Evolutionary conservation across 495 filamentous ascomycete genomes (phyloP).

Genomic region (Aspergillus carlsbadensis): DNA sequence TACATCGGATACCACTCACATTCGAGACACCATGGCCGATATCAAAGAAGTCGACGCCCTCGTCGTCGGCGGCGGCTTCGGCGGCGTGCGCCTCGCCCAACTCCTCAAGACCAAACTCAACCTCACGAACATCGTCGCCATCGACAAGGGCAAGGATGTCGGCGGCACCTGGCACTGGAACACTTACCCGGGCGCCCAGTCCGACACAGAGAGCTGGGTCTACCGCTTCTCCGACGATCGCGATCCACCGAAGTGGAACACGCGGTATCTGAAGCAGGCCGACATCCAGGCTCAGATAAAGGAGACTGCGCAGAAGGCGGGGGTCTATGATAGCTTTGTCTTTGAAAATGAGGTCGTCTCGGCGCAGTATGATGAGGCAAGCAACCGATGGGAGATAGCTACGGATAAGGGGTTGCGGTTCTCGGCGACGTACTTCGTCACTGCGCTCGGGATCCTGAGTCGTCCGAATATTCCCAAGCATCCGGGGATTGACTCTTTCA

Average conservation of each 20-base stretch:
- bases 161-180: slow-evolving; percentile 52
- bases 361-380: slow-evolving; percentile 20
- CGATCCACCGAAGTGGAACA: slow-evolving; percentile 19
- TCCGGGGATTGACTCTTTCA: slow-evolving; percentile 1
- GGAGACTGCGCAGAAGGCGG: slow-evolving; percentile 9
- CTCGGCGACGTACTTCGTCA: slow-evolving; percentile 17
- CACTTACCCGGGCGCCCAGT: slow-evolving; percentile 24
- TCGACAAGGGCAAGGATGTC: slow-evolving; percentile 43
- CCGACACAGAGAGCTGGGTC: slow-evolving; percentile 16
- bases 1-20: no score
- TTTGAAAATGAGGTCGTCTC: slow-evolving; percentile 13
- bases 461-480: slow-evolving; percentile 32
- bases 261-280: slow-evolving; percentile 20
- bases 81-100: no score
- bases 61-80: no score
- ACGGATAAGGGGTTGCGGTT: slow-evolving; percentile 8
- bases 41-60: no score
- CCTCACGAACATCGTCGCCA: slow-evolving; percentile 14
- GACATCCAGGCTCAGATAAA: slow-evolving; percentile 26
- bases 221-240: slow-evolving; percentile 30
- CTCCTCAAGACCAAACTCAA: no score
- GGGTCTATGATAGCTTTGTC: no score
- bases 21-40: background rate
- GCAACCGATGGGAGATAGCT: slow-evolving; percentile 12
- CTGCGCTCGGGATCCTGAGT: slow-evolving; percentile 18